Evolutionary conservation across 306 rosid species (phyloP), one percentile per base, ranked within the genome.

Genomic region (Vigna trinervia): DNA sequence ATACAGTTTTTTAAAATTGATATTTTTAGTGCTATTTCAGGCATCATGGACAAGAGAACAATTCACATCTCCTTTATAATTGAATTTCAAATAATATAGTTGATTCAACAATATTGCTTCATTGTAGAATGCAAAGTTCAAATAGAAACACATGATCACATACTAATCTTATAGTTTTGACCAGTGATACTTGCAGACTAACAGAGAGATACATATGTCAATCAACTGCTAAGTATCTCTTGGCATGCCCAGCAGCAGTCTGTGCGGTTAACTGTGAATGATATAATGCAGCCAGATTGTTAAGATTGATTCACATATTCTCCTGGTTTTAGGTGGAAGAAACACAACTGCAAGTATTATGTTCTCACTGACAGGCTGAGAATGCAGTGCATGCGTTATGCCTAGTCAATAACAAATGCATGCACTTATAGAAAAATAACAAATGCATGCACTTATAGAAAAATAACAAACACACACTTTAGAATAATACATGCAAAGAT

Each of bases 1-100:
- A 28, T 41, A 26, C 34, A 8, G 56, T 56, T 5, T 46, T 47
- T 82, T 50, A 38, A 50, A 52, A 75, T 50, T 41, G 62, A 72
- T 64, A 52, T 53, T 54, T 53, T 13, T 15, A 32, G 60, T 59
- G 56, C 17, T 9, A 60, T 59, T 34, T 8, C 6, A 60, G 22
- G 67, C 67, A 36, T 79, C 30, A 4, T 60, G 58, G 22, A 41
- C 47, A 54, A 39, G 28, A 14, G 45, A 51, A 38, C 28, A 26
- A 26, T 76, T 38, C 58, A 39, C 66, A 36, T 36, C 5, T 7
- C 52, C 20, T 57, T 39, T 32, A 14, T 50, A 30, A 32, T 47
- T 47, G 28, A 74, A 47, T 34, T 19, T 48, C 52, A 75, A 45
- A 45, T 68, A 30, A 34, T 36, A 61, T 32, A 32, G 13, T 34